Evolutionary conservation across 768 basidiomycete species (phyloP).

Genomic region (Pluteus cervinus): DNA sequence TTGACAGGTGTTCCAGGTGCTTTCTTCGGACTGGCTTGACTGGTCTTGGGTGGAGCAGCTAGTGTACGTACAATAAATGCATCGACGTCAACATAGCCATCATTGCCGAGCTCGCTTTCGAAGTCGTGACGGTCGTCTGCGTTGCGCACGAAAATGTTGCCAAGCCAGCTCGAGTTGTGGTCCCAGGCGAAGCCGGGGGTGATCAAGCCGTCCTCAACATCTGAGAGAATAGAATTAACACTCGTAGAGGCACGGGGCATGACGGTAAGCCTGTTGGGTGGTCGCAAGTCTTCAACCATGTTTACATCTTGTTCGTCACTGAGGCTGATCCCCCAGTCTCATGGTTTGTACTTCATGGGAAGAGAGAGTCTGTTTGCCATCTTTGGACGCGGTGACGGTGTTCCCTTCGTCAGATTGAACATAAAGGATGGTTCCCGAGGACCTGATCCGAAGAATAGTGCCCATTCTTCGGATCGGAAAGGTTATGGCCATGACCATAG

Average conservation of each 20-base stretch:
- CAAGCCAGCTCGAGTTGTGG: slow-evolving; percentile 58
- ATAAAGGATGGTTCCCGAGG: slow-evolving; percentile 48
- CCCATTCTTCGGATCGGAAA: slow-evolving; percentile 49
- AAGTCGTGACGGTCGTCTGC: too few relatives aligned
- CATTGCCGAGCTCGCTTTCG: slow-evolving; percentile 13
- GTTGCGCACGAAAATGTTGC: slow-evolving; percentile 30
- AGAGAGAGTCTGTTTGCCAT: slow-evolving; percentile 28
- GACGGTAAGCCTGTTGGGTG: slow-evolving; percentile 25
- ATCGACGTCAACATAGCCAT: slow-evolving; percentile 43
- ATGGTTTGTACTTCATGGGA: slow-evolving; percentile 65
- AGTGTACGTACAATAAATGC: slow-evolving; percentile 71
- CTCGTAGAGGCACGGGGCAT: slow-evolving; percentile 60
- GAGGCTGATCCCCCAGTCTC: slow-evolving; percentile 59
- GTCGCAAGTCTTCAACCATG: too few relatives aligned
- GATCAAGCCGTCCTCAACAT: slow-evolving; percentile 58
- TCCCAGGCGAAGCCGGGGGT: slow-evolving; percentile 60
- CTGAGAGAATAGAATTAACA: slow-evolving; percentile 53
- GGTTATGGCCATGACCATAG: slow-evolving; percentile 17
- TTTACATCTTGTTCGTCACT: slow-evolving; percentile 59
- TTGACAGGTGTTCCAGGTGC: slow-evolving; percentile 83
- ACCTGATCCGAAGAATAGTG: slow-evolving; percentile 46
- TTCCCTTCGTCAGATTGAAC: slow-evolving; percentile 47
- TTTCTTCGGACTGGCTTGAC: slow-evolving; percentile 44
- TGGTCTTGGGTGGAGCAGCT: slow-evolving; percentile 47
- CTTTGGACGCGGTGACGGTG: slow-evolving; percentile 49